A percentile compares a stretch with the other conserved stretches of the same genome.
Conservation (phyloP, 257 asterid genomes). For the Przewalskia tangutica region DNA sequence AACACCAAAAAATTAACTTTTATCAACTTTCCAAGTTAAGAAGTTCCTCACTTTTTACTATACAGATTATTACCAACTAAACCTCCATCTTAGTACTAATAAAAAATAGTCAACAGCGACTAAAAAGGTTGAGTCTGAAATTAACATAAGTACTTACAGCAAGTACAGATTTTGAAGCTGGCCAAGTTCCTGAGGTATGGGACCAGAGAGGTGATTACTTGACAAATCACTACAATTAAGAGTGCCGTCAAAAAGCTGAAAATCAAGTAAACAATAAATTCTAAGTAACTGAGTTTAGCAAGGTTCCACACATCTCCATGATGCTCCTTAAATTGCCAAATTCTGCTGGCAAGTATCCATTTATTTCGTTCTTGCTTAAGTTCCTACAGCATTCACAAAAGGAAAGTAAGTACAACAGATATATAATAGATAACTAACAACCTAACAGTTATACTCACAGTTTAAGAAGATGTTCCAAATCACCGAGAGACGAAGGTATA, state of each 20-base stretch:
- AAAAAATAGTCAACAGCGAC: background rate
- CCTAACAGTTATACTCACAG: slow-evolving; percentile 39
- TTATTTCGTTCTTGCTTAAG: slow-evolving; percentile 60
- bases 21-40: background rate
- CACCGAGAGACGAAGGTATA: slow-evolving; percentile 85
- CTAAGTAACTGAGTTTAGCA: background rate
- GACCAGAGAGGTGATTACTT: slow-evolving; percentile 69
- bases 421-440: background rate
- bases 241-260: background rate
- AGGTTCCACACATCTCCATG: slow-evolving; percentile 69
- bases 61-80: background rate
- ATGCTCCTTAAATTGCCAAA: slow-evolving; percentile 88
- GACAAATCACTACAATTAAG: slow-evolving; percentile 69
- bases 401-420: background rate
- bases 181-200: slow-evolving; percentile 70
- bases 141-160: slow-evolving; percentile 46
- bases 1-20: background rate
- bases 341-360: slow-evolving; percentile 73
- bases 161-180: slow-evolving; percentile 79
- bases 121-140: background rate
- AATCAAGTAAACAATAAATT: background rate
- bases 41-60: background rate
- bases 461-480: slow-evolving; percentile 92
- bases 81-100: background rate
- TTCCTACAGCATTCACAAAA: slow-evolving; percentile 34